Conservation (phyloP, 2,329 filamentous ascomycete species). For the Arthrobotrys iridis region DNA sequence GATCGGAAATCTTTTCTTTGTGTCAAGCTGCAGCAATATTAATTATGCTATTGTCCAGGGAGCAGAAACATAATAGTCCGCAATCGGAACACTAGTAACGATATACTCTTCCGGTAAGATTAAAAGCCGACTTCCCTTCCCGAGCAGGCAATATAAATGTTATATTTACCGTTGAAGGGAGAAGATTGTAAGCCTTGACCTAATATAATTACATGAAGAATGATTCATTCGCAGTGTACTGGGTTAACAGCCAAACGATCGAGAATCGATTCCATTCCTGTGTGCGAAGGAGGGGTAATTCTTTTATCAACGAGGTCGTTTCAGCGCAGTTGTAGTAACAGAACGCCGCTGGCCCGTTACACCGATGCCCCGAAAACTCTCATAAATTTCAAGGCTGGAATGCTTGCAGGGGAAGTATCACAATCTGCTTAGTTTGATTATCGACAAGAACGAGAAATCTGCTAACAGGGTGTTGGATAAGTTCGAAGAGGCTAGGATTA, state of each 20-base stretch:
- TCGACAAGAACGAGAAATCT: not conserved
- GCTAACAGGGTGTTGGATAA: conserved; percentile 12
- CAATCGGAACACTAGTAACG: too few relatives aligned
- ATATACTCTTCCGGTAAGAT: too few relatives aligned
- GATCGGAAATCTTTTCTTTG: conserved; percentile 4
- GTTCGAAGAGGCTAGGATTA: conserved; percentile 34
- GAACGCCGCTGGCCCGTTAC: not conserved
- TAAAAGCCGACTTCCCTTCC: not conserved
- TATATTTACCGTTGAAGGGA: not conserved
- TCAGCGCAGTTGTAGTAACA: not conserved
- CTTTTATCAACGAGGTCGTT: not conserved
- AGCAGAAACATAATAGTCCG: not conserved
- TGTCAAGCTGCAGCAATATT: not conserved
- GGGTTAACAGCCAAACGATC: conserved; percentile 6
- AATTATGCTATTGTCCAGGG: too few relatives aligned
- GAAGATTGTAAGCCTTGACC: not conserved
- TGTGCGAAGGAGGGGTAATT: not conserved
- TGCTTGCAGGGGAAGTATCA: conserved; percentile 17
- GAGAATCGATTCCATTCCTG: not conserved
- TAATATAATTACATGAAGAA: not conserved
- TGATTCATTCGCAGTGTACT: not conserved
- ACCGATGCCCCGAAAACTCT: not conserved
- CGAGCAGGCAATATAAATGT: not conserved
- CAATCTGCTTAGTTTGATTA: not conserved
- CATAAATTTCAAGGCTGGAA: conserved; percentile 12